Percentiles rank a stretch among this genome's conserved stretches.
These are phyloP conservation scores for Sugiyamaella castrensis DNA, from an alignment of 1,139 yeast species.

Conservation along the genomic window DNA sequence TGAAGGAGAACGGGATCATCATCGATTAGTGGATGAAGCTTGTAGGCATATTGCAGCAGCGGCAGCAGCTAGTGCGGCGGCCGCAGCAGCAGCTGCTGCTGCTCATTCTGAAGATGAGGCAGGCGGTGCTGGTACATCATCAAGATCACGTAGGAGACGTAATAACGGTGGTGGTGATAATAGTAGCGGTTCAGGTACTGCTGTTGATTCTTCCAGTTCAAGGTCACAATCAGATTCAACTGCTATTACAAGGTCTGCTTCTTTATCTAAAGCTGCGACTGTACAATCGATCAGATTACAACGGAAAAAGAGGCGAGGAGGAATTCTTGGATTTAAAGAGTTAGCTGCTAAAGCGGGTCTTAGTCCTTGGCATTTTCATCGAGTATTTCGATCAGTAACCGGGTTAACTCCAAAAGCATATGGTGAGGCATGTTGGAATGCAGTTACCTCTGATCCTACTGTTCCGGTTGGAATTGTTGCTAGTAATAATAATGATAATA, in stretches of 20 bases:
- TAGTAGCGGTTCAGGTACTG: not conserved
- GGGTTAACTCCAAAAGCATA: conserved; percentile 85
- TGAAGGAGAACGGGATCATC: conserved; percentile 49
- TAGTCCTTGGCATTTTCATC: conserved; percentile 92
- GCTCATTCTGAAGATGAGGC: conserved; percentile 24
- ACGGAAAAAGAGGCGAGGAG: conserved; percentile 73
- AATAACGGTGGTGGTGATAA: not conserved
- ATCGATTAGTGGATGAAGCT: conserved; percentile 70
- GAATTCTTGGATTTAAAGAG: conserved; percentile 84
- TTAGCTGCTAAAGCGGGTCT: conserved; percentile 79
- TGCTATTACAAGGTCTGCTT: conserved; percentile 4
- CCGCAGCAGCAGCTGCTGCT: conserved; percentile 31
- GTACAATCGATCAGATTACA: conserved; percentile 26
- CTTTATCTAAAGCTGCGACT: conserved; percentile 2
- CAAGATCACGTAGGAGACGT: not conserved
- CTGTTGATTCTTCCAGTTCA: not conserved
- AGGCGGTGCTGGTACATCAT: not conserved
- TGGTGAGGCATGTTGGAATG: conserved; percentile 84
- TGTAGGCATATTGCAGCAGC: conserved; percentile 83
- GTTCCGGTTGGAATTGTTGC: conserved; percentile 20
- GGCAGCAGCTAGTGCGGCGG: conserved; percentile 58
- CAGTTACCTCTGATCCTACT: conserved; percentile 40
- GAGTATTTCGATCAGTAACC: conserved; percentile 81
- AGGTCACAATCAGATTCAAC: not conserved
- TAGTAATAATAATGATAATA: conserved; percentile 2